Base-by-base conservation (phyloP, 176 grass and related monocot genomes). In the Guadua angustifolia region DNA sequence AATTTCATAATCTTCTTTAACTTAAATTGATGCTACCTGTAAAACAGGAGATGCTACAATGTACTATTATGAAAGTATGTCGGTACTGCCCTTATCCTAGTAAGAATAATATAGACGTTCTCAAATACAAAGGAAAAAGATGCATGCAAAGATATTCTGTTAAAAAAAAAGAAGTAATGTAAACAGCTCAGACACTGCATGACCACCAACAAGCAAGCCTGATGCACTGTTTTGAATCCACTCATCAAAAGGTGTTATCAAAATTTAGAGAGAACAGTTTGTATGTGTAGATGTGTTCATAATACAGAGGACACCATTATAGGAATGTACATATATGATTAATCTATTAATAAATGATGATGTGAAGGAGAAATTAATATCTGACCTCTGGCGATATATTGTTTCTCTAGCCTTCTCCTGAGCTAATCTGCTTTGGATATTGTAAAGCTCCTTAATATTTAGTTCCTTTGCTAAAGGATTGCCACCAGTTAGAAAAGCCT, bases 361-460 rank as follows among this genome's bases (percentile, higher is more conserved):
- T 5, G 74, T 19, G 7, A 25, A 79, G 13, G 22, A 69, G 39
- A 57, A 81, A 46, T 15, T 76, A 56, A 61, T 52, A 36, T 45
- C 90, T 85, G 61, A 95, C 93, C 93, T 92, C 57, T 95, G 87
- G 3, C 78, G 87, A 67, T 78, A 85, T 64, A 82, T 86, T 73
- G 77, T 78, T 88, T 94, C 91, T 91, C 84, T 96, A 85, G 89
- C 86, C 89, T 99, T 95, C 57, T 99, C 93, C 81, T 94, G 91
- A 73, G 84, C 86, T 80, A 94, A 69, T 88, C 81, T 89, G 82
- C 88, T 99, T 87, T 99, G 97, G 74, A 94, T 81, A 73, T 90
- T 88, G 87, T 94, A 94, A 21, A 96, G 77, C 68, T 96, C 97
- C 78, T 99, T 92, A 25, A 95, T 60, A 38, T 79, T 92, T 66